phyloP scores from a whole-genome alignment of 768 basidiomycete species.

The Macrolepiota dolichaula region DNA sequence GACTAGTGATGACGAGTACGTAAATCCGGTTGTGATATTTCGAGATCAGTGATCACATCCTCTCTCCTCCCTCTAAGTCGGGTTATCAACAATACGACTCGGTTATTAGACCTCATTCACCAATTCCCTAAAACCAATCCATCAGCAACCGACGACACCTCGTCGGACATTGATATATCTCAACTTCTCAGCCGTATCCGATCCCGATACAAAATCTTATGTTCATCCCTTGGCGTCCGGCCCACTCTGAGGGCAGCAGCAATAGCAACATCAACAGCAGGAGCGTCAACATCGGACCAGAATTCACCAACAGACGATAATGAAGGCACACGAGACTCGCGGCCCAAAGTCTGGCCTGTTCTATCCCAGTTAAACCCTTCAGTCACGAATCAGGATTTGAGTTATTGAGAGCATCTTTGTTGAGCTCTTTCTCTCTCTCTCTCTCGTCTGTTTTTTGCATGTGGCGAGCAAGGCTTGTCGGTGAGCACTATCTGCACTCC shows the following conservation, averaged over 20 bases:
- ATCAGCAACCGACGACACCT: slow-evolving; percentile 26
- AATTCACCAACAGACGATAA: not conserved
- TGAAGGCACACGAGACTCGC: not conserved
- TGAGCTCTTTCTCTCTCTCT: too few species aligned
- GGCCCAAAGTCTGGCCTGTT: slow-evolving; percentile 17
- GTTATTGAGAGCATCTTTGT: slow-evolving; percentile 13
- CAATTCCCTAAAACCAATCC: slow-evolving; percentile 82
- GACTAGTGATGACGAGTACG: not conserved
- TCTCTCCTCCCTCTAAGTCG: slow-evolving; percentile 38
- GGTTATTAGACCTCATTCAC: slow-evolving; percentile 66
- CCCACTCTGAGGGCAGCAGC: slow-evolving; percentile 38
- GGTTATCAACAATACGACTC: slow-evolving; percentile 56
- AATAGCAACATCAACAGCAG: too few species aligned
- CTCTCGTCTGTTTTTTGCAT: too few species aligned
- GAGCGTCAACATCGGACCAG: slow-evolving; percentile 14
- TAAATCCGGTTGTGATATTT: not conserved
- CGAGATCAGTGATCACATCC: not conserved
- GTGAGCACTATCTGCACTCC: too few species aligned
- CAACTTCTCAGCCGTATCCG: slow-evolving; percentile 81
- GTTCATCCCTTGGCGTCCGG: slow-evolving; percentile 72
- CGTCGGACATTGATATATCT: slow-evolving; percentile 63
- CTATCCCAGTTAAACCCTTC: slow-evolving; percentile 22
- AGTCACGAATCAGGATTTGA: slow-evolving; percentile 20
- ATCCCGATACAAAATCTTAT: slow-evolving; percentile 84
- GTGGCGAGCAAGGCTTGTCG: too few species aligned